Conservation (phyloP, 2,329 filamentous ascomycete genomes). For the Cercospora janseana region DNA sequence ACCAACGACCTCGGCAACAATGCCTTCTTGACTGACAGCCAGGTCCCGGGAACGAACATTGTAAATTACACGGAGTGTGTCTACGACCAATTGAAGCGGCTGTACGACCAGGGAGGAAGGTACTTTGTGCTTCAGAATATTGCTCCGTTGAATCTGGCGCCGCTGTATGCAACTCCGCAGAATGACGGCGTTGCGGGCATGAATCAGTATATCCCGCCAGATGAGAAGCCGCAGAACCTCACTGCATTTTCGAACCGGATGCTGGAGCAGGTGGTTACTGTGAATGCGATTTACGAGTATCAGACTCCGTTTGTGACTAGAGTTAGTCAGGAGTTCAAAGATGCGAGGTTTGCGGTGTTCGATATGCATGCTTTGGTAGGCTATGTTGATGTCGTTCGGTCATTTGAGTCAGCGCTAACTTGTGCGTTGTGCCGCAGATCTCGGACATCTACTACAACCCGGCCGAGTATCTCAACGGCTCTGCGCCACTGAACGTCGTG, state of each 20-base stretch:
- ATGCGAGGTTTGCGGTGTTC: constrained; percentile 63
- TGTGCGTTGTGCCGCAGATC: constrained; percentile 42
- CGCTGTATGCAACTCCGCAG: constrained; percentile 57
- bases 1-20: constrained; percentile 72
- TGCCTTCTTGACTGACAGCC: constrained; percentile 65
- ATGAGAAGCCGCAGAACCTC: constrained; percentile 43
- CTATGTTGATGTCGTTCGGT: background rate
- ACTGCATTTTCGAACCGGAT: constrained; percentile 54
- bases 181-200: constrained; percentile 44
- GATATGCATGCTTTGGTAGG: constrained; percentile 62
- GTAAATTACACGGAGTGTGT: constrained; percentile 67
- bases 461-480: constrained; percentile 59
- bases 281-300: constrained; percentile 54
- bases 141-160: constrained; percentile 64
- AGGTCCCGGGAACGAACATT: constrained; percentile 59
- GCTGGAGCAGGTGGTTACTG: constrained; percentile 50
- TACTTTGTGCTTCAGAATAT: constrained; percentile 71
- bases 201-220: constrained; percentile 50
- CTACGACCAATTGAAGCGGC: constrained; percentile 59
- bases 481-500: constrained; percentile 60
- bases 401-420: constrained; percentile 7
- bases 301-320: constrained; percentile 49
- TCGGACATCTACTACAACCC: constrained; percentile 65
- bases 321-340: constrained; percentile 48
- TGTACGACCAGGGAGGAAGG: constrained; percentile 66